These are phyloP conservation scores for Heimioporus sp. DNA, from an alignment of 768 basidiomycete genomes.

Conservation along the genomic window DNA sequence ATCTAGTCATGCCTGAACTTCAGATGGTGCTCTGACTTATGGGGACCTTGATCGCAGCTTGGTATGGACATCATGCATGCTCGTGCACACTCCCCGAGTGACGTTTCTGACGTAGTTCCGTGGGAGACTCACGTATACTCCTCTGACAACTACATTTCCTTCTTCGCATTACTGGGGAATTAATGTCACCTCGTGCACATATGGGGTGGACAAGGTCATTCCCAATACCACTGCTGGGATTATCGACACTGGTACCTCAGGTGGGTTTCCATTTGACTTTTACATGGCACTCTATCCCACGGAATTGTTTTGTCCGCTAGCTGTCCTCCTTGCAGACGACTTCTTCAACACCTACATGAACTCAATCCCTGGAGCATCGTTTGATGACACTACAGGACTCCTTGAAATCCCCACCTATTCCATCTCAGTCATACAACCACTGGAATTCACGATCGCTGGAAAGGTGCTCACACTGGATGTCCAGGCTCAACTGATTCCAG, in stretches of 20 bases:
- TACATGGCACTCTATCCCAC: not conserved
- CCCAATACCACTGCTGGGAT: slow-evolving; percentile 23
- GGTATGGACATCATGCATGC: slow-evolving; percentile 5
- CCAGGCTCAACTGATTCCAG: slow-evolving; percentile 19
- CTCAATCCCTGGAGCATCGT: slow-evolving; percentile 13
- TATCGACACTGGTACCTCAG: slow-evolving; percentile 20
- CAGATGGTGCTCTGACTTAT: slow-evolving; percentile 19
- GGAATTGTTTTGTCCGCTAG: not conserved
- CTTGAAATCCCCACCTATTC: slow-evolving; percentile 16
- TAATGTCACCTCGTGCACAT: slow-evolving; percentile 19
- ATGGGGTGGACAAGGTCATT: slow-evolving; percentile 14
- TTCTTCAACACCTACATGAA: slow-evolving; percentile 15
- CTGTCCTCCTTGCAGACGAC: slow-evolving; percentile 22
- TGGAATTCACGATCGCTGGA: slow-evolving; percentile 13
- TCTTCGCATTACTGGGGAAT: slow-evolving; percentile 29
- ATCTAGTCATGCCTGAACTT: not conserved
- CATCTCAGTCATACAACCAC: slow-evolving; percentile 11
- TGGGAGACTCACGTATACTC: slow-evolving; percentile 22
- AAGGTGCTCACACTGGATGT: slow-evolving; percentile 13
- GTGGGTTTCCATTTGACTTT: slow-evolving; percentile 2
- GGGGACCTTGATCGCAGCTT: slow-evolving; percentile 8
- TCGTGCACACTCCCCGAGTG: no score
- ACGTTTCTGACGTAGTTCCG: slow-evolving; percentile 9
- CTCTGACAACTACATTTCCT: slow-evolving; percentile 26
- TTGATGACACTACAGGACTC: slow-evolving; percentile 6